These are phyloP conservation scores for Neurospora sp. DNA, from an alignment of 495 filamentous ascomycete species.

Conservation along the genomic window DNA sequence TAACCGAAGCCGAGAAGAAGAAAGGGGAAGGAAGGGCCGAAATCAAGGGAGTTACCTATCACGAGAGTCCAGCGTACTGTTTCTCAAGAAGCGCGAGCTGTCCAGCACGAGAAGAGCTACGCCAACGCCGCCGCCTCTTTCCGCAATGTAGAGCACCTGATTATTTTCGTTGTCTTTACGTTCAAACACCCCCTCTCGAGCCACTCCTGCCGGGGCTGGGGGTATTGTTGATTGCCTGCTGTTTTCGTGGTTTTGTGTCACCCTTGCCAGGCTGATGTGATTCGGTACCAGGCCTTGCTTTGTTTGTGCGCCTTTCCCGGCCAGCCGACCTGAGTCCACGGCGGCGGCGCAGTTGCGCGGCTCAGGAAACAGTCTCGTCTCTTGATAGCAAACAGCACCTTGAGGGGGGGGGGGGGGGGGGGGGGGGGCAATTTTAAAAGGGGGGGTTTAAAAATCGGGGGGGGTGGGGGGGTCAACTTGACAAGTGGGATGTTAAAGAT, in stretches of 20 bases:
- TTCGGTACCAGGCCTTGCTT: neutral
- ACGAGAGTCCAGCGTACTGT: neutral
- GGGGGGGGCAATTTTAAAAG: no score
- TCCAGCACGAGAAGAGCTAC: neutral
- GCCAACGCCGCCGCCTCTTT: neutral
- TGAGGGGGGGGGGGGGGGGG: neutral
- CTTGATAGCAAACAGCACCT: neutral
- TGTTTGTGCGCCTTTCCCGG: neutral
- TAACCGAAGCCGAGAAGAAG: neutral
- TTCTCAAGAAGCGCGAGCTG: neutral
- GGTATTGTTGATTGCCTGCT: neutral
- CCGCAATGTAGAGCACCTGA: neutral
- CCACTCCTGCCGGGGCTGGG: neutral
- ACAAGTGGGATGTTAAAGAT: neutral
- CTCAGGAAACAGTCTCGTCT: neutral
- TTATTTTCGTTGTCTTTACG: neutral
- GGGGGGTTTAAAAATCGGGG: no score
- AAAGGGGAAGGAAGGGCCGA: neutral
- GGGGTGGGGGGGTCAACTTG: neutral
- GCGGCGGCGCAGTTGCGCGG: neutral
- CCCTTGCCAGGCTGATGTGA: neutral
- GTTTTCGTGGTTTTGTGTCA: neutral
- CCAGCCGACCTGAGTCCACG: neutral
- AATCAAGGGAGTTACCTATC: neutral
- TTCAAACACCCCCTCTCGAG: neutral